These are phyloP conservation scores for Colletotrichum trifolii DNA, from an alignment of 2,329 filamentous ascomycete genomes.

Conservation along the genomic window DNA sequence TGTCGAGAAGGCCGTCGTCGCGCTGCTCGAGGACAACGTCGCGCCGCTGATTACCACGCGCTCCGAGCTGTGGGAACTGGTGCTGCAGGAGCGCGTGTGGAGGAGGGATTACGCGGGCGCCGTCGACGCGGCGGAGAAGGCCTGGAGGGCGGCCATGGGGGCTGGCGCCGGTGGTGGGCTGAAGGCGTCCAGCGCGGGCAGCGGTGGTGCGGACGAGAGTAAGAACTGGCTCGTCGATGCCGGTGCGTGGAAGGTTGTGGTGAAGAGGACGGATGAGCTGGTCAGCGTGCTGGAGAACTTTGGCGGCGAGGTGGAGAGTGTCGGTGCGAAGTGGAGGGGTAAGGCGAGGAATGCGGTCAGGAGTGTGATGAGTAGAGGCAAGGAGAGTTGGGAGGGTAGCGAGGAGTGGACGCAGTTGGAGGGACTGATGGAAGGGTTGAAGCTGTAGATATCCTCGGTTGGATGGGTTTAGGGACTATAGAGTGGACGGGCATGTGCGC, in stretches of 20 bases:
- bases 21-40: slow-evolving; percentile 79
- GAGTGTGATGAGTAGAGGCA: slow-evolving; percentile 84
- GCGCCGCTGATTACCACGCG: slow-evolving; percentile 87
- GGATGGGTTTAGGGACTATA: too few relatives aligned
- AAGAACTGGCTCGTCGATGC: slow-evolving; percentile 66
- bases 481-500: too few relatives aligned
- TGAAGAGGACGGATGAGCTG: slow-evolving; percentile 82
- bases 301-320: slow-evolving; percentile 70
- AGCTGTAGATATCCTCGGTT: slow-evolving; percentile 37
- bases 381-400: slow-evolving; percentile 84
- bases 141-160: slow-evolving; percentile 77
- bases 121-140: slow-evolving; percentile 87
- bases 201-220: slow-evolving; percentile 34
- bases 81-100: slow-evolving; percentile 80
- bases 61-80: slow-evolving; percentile 79
- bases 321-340: slow-evolving; percentile 86
- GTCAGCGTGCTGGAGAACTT: slow-evolving; percentile 87
- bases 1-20: slow-evolving; percentile 70
- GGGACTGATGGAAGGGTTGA: slow-evolving; percentile 66
- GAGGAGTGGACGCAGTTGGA: slow-evolving; percentile 73
- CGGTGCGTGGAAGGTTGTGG: slow-evolving; percentile 76
- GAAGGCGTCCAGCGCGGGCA: slow-evolving; percentile 20
- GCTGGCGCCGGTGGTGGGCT: slow-evolving; percentile 25
- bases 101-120: slow-evolving; percentile 76
- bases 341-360: slow-evolving; percentile 88